Evolutionary conservation across 805 yeast species (phyloP), one percentile per base, ranked within the genome.

Genomic region (Starmera pachycereana): DNA sequence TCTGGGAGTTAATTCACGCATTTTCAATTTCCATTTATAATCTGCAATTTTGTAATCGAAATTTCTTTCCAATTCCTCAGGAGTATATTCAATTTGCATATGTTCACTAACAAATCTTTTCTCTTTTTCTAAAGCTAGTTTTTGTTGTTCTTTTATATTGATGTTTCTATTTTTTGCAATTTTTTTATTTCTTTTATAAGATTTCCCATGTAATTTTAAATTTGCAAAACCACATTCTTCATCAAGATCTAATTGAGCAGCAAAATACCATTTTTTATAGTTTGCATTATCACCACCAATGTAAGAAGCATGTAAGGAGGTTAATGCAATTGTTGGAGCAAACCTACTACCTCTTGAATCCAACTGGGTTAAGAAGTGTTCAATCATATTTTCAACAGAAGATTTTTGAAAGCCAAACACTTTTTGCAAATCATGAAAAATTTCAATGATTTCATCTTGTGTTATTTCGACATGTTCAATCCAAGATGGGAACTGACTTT

Each of bases 221-320:
- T 69, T 66, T 44, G 70, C 63, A 54, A 72, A 69, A 4, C 82
- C 82, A 34, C 76, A 62, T 40, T 74, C 81, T 40, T 76, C 82
- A 60, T 88, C 96, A 37, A 81, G 60, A 48, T 81, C 88, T 31
- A 82, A 63, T 59, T 80, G 86, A 8, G 95, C 86, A 35, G 94
- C 86, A 61, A 89, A 84, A 58, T 78, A 87, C 97, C 97, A 90
- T 60, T 84, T 87, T 53, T 81, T 74, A 61, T 80, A 90, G 61
- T 90, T 90, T 4, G 97, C 74, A 44, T 78, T 68, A 37, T 79
- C 85, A 13, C 97, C 97, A 0, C 96, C 97, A 45, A 90, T 86
- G 60, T 90, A 90, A 45, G 89, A 95, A 1, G 87, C 79, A 61
- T 90, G 97, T 29, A 90, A 61, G 0, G 90, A 74, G 2, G 78